Evolutionary conservation across 306 rosid species (phyloP).

Genomic region (Citrullus mucosospermus): DNA sequence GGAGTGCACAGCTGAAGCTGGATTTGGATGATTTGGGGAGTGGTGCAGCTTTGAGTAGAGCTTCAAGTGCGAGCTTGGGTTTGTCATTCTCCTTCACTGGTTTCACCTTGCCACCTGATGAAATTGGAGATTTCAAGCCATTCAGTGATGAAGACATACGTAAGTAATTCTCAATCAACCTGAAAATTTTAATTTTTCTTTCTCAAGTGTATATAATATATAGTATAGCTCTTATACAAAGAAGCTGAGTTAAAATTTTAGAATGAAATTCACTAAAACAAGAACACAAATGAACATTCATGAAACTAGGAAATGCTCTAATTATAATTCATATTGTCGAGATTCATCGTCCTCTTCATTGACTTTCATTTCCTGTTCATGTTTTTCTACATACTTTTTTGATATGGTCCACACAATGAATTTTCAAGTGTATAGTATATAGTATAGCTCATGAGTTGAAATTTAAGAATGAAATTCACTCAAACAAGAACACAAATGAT

Average conservation of each 20-base stretch:
- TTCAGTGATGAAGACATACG: conserved; percentile 89
- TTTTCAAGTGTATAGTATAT: background rate
- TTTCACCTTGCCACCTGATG: conserved; percentile 80
- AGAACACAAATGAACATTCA: background rate
- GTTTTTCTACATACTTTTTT: background rate
- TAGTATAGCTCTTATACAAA: background rate
- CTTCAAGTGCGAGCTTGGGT: conserved; percentile 97
- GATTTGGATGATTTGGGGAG: conserved; percentile 60
- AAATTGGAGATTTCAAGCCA: conserved; percentile 59
- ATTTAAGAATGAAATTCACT: background rate
- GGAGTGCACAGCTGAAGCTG: conserved; percentile 80
- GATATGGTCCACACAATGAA: background rate
- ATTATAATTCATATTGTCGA: background rate
- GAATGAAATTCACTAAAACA: background rate
- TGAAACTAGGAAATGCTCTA: background rate
- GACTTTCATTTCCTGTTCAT: background rate
- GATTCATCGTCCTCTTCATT: background rate
- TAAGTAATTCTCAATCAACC: conserved; percentile 15
- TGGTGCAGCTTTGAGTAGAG: conserved; percentile 86
- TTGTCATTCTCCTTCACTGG: conserved; percentile 91
- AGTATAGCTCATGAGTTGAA: background rate
- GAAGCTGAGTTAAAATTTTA: background rate
- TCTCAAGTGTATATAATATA: background rate
- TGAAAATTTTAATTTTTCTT: background rate
- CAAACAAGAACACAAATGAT: background rate